phyloP scores from a whole-genome alignment of 768 basidiomycete species.

The Boletus subcaerulescens region DNA sequence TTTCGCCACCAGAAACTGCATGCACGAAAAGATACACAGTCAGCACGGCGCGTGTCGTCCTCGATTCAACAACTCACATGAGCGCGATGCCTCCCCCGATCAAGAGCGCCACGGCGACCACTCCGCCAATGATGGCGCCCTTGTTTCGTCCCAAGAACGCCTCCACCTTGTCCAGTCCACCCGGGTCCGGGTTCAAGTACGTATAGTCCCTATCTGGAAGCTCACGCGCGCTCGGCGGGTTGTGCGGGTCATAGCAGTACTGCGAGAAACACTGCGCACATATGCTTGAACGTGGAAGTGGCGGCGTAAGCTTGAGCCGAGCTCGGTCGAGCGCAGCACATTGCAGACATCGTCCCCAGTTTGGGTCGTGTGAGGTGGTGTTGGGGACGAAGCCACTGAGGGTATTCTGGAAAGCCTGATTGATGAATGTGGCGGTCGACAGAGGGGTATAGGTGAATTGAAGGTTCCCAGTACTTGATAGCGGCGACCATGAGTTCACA shows the following conservation, averaged over 20 bases:
- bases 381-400: slow-evolving; percentile 62
- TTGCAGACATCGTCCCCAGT: slow-evolving; percentile 56
- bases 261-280: slow-evolving; percentile 61
- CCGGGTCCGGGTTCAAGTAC: slow-evolving; percentile 56
- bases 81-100: slow-evolving; percentile 36
- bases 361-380: slow-evolving; percentile 49
- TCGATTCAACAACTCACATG: slow-evolving; percentile 30
- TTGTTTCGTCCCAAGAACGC: slow-evolving; percentile 45
- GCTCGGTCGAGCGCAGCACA: slow-evolving; percentile 62
- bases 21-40: background rate
- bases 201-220: slow-evolving; percentile 38
- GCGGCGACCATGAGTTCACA: slow-evolving; percentile 1
- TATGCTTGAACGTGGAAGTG: slow-evolving; percentile 39
- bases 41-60: background rate
- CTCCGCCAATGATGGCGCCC: slow-evolving; percentile 47
- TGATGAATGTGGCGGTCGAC: slow-evolving; percentile 55
- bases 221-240: slow-evolving; percentile 53
- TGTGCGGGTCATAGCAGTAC: slow-evolving; percentile 55
- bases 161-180: slow-evolving; percentile 42
- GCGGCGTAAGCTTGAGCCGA: slow-evolving; percentile 38
- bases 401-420: slow-evolving; percentile 55
- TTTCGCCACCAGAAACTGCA: slow-evolving; percentile 32
- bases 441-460: slow-evolving; percentile 55
- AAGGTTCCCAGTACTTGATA: slow-evolving; percentile 52
- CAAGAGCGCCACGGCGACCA: slow-evolving; percentile 40